Evolutionary conservation across 2,329 filamentous ascomycete species (phyloP), one percentile per base, ranked within the genome.

Genomic region (Colletotrichum sp.): DNA sequence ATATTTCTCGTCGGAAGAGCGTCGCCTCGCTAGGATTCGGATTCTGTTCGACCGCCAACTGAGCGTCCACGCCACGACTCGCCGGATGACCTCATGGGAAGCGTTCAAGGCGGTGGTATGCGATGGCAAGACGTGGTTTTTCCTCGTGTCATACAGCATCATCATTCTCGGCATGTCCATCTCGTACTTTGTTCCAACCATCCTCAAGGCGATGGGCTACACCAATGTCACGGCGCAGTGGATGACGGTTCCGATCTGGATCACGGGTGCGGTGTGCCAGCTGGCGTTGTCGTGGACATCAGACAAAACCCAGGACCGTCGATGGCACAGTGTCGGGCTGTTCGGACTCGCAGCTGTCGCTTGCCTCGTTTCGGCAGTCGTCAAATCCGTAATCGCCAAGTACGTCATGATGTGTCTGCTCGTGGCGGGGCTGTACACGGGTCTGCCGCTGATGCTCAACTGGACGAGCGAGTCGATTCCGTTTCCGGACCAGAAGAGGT

Each of bases 401-500:
- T 52, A 52, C 43, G 6, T 63, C 63, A 76, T 76, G 73, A 71
- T 76, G 69, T 76, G 73, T 60, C 55, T 76, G n/a, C 61, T 75
- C 39, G 5, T 78, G 21, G 77, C 66, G 5, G 76, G 77, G 1
- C 52, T 78, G 1, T 78, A 78, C 52, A 78, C 77, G 15, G 76
- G 72, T 16, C 28, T 73, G 52, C 76, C 72, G 4, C 71, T 77
- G 39, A 32, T 77, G 36, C 71, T 76, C 15, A 74, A 72, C 43
- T 72, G 72, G 77, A 73, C 71, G 10, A 76, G 75, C 64, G 76
- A 71, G 32, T 73, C 55, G 60, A 69, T 78, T 28, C 63, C 72
- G 5, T 72, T 70, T 55, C 70, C 77, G 6, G 64, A 74, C 16
- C 67, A 78, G 63, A 78, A 78, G 59, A 66, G 76, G 13, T 72